Conservation (phyloP, 2,329 filamentous ascomycete genomes). For the Fonsecaea monophora region DNA sequence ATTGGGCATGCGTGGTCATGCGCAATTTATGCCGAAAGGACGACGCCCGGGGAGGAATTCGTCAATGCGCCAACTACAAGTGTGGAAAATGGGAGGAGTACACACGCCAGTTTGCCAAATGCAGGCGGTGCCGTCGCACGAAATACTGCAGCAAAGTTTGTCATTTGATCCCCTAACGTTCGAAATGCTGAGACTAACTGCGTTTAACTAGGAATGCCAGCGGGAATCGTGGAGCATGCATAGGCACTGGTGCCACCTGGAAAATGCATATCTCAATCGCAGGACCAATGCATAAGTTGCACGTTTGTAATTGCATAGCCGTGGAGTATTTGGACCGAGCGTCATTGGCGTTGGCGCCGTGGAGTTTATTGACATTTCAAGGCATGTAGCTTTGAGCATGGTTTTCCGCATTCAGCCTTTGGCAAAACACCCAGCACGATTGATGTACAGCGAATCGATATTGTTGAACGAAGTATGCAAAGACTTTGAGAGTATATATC, state of each 20-base stretch:
- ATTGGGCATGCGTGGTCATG: constrained; percentile 99
- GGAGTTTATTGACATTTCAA: constrained; percentile 4
- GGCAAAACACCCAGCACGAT: constrained; percentile 22
- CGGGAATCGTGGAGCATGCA: constrained; percentile 99
- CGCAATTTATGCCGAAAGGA: constrained; percentile 98
- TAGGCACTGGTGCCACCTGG: constrained; percentile 82
- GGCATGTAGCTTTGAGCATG: constrained; percentile 10
- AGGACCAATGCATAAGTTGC: constrained; percentile 23
- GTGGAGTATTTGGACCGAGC: constrained; percentile 32
- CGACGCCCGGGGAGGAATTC: constrained; percentile 88
- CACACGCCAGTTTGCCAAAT: constrained; percentile 96
- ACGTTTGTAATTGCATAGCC: constrained; percentile 36
- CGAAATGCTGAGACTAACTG: constrained; percentile 18
- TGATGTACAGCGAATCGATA: constrained; percentile 33
- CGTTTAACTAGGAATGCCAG: constrained; percentile 70
- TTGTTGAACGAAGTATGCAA: constrained; percentile 26
- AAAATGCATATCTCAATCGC: constrained; percentile 35
- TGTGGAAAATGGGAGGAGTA: constrained; percentile 99
- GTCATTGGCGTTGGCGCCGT: constrained; percentile 28
- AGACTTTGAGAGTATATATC: constrained; percentile 24
- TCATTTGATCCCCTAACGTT: background rate
- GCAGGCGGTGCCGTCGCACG: constrained; percentile 89
- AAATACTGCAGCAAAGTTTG: constrained; percentile 96
- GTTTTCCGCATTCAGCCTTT: constrained; percentile 12
- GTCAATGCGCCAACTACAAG: constrained; percentile 97